Evolutionary conservation across 495 filamentous ascomycete species (phyloP), one percentile per base, ranked within the genome.

Genomic region (Talaromyces nanjingensis): DNA sequence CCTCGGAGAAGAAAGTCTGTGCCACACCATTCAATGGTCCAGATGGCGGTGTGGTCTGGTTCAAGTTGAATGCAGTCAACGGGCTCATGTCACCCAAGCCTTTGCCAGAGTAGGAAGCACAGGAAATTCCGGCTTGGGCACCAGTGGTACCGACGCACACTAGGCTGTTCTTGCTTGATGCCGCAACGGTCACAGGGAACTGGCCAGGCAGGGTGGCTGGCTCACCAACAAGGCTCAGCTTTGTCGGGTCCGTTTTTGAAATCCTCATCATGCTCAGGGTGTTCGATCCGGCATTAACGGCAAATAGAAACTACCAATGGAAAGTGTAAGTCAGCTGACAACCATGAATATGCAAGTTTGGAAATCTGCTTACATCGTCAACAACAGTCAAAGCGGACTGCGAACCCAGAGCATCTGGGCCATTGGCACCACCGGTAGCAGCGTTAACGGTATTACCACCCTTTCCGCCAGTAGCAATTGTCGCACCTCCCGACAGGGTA

Each of bases 271-370:
- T 80, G 63, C 75, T 78, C 2, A 85, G 47, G 2, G 81, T 81
- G 68, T 86, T 83, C 42, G 81, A 86, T 34, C 84, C 84, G n/a
- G 85, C 72, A 70, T 87, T 87, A 42, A 87, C 83, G 24, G 81
- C 83, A 60, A 87, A 84, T 33, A 87, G 61, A 61, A 63, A 59
- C 71, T 67, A 31, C 20, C 6, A 20, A 57, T 33, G 6, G 24
- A 14, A 54, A 3, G 24, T 56, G 22, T 29, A 27, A 29, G 53
- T 14, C 24, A 56, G 6, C 24, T 29, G 24, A 24, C 12, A 29
- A 2, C 11, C 6, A 56, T 56, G 22, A 27, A 6, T 52, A 18
- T 22, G 5, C 16, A 22, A 59, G 33, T 9, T 54, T 45, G 33
- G 22, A 20, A 49, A 68, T 42, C 3, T 42, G 14, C 77, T 65